Evolutionary conservation across 2,329 filamentous ascomycete species (phyloP).

Genomic region (Fusarium sublunatum): DNA sequence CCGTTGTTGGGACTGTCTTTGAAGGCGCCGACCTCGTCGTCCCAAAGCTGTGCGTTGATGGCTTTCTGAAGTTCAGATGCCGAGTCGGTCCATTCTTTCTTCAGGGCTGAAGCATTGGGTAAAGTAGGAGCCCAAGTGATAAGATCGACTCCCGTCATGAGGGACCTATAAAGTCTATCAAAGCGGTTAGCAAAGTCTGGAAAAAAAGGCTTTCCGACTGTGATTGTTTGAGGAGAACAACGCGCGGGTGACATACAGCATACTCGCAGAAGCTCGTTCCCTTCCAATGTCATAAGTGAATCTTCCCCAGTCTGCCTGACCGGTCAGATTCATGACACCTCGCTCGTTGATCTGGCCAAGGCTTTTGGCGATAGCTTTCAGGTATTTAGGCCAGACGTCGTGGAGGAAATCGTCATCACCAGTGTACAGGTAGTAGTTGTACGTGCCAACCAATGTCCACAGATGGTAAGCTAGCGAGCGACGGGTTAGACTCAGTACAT

Average conservation of each 20-base stretch:
- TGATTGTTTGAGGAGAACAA: not conserved
- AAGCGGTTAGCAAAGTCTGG: not conserved
- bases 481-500: not conserved
- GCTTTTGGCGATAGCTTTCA: not conserved
- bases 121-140: not conserved
- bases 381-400: not conserved
- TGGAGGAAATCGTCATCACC: not conserved
- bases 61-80: not conserved
- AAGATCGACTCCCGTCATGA: not conserved
- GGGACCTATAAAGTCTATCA: not conserved
- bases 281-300: not conserved
- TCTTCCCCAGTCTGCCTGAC: constrained; percentile 7
- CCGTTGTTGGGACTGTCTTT: not conserved
- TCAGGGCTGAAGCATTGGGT: not conserved
- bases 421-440: not conserved
- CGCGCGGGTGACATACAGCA: constrained; percentile 1
- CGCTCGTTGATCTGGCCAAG: not conserved
- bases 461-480: not conserved
- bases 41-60: not conserved
- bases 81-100: not conserved
- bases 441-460: not conserved
- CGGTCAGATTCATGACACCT: constrained; percentile 19
- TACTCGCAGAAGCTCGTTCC: constrained; percentile 4
- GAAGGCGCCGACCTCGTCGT: not conserved
- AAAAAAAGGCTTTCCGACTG: not conserved